Conservation (phyloP, 2,329 filamentous ascomycete genomes). For the Apiospora hydei region DNA sequence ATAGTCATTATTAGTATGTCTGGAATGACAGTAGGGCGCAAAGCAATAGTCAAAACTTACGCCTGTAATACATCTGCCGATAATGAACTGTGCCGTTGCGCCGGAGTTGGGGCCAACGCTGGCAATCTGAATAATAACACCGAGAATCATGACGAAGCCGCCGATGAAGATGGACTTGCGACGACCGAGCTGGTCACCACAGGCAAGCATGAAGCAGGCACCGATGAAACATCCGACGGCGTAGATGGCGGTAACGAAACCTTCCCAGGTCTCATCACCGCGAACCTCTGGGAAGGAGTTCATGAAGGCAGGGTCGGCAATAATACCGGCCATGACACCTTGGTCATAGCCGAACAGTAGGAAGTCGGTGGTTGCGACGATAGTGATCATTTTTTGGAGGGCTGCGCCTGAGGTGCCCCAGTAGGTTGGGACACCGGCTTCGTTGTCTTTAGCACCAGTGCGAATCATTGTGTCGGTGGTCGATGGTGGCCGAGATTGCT, state of each 20-base stretch:
- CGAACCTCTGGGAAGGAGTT: conserved; percentile 42
- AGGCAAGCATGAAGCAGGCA: conserved; percentile 47
- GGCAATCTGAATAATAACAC: conserved; percentile 60
- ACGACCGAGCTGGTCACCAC: conserved; percentile 63
- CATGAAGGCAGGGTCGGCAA: conserved; percentile 38
- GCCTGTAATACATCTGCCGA: conserved; percentile 57
- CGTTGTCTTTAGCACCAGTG: conserved; percentile 37
- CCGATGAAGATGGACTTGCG: conserved; percentile 62
- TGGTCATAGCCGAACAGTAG: conserved; percentile 43
- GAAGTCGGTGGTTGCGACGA: conserved; percentile 39
- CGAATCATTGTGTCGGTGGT: conserved; percentile 25
- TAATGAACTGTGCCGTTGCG: conserved; percentile 56
- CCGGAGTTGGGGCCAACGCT: conserved; percentile 54
- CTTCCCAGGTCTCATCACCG: conserved; percentile 42
- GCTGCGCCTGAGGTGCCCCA: conserved; percentile 41
- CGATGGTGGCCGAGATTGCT: conserved; percentile 13
- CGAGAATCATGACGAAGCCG: conserved; percentile 60
- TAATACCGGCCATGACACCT: conserved; percentile 44
- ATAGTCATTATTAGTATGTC: conserved; percentile 7
- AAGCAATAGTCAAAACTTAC: conserved; percentile 42
- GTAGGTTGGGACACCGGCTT: conserved; percentile 39
- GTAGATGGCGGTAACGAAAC: conserved; percentile 50
- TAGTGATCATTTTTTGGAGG: conserved; percentile 40
- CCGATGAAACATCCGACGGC: conserved; percentile 52
- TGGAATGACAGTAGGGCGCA: too few relatives aligned